phyloP scores from a whole-genome alignment of 495 filamentous ascomycete genomes.

The Thermothielavioides terrestris region DNA sequence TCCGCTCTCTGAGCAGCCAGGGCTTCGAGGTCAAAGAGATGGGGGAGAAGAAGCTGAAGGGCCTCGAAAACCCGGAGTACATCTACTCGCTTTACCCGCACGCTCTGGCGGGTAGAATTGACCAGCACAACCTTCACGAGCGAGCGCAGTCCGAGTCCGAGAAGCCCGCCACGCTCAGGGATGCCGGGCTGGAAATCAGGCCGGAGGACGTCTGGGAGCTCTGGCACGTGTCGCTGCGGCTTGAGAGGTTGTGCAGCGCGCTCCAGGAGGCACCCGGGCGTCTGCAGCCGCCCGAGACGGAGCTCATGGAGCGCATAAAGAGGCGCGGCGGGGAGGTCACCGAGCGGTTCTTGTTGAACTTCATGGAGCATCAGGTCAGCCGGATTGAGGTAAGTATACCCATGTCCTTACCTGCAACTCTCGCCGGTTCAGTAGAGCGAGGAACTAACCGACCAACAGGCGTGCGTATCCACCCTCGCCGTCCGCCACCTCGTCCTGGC shows the following conservation, averaged over 20 bases:
- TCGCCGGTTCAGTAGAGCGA: neutral
- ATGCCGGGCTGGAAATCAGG: constrained; percentile 60
- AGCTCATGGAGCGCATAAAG: constrained; percentile 75
- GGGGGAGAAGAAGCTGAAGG: constrained; percentile 87
- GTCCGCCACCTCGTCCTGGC: constrained; percentile 55
- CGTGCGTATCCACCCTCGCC: constrained; percentile 48
- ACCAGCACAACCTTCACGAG: constrained; percentile 50
- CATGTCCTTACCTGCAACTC: neutral
- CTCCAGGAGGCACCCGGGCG: constrained; percentile 56
- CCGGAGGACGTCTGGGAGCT: constrained; percentile 78
- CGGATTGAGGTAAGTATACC: constrained; percentile 90
- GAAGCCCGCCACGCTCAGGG: constrained; percentile 35
- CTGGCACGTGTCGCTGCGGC: constrained; percentile 78
- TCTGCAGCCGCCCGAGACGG: constrained; percentile 66
- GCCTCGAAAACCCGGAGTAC: constrained; percentile 92
- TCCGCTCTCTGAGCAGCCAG: constrained; percentile 78
- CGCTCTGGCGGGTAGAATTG: constrained; percentile 68
- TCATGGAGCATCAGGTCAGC: constrained; percentile 89
- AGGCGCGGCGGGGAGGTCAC: constrained; percentile 76
- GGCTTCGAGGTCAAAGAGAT: constrained; percentile 97
- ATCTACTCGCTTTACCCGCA: constrained; percentile 92
- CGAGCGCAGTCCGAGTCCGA: constrained; percentile 30
- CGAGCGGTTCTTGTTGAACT: constrained; percentile 72
- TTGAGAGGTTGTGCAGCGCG: constrained; percentile 86
- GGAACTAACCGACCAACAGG: neutral